phyloP scores from a whole-genome alignment of 768 basidiomycete species.

The Panellus pusillus region DNA sequence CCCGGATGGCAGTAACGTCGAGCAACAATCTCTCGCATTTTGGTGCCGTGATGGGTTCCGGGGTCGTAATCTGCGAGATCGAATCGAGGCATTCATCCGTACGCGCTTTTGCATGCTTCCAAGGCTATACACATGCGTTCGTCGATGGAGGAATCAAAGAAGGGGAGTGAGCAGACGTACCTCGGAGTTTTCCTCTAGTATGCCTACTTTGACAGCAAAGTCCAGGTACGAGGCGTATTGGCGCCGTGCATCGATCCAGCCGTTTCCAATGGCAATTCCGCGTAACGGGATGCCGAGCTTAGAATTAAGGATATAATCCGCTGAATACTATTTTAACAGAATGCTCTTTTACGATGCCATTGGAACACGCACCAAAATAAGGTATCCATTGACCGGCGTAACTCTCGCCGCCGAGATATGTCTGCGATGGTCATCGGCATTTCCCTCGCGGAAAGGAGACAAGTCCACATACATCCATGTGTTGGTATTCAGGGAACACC shows the following conservation, averaged over 20 bases:
- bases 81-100: slow-evolving; percentile 61
- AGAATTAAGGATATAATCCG: slow-evolving; percentile 71
- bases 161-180: slow-evolving; percentile 39
- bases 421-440: slow-evolving; percentile 49
- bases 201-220: slow-evolving; percentile 75
- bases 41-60: slow-evolving; percentile 54
- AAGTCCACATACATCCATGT: slow-evolving; percentile 68
- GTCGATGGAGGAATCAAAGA: slow-evolving; percentile 3
- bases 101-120: slow-evolving; percentile 54
- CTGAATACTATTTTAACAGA: slow-evolving; percentile 39
- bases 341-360: not conserved
- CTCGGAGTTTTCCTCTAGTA: slow-evolving; percentile 70
- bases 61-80: slow-evolving; percentile 43
- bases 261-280: slow-evolving; percentile 93
- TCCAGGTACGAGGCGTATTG: slow-evolving; percentile 93
- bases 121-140: slow-evolving; percentile 42
- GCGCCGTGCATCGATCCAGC: slow-evolving; percentile 89
- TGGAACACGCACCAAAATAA: slow-evolving; percentile 69
- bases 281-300: slow-evolving; percentile 60
- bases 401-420: slow-evolving; percentile 94
- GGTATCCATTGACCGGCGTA: slow-evolving; percentile 98
- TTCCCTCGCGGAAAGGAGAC: not conserved
- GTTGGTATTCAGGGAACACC: slow-evolving; percentile 86
- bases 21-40: slow-evolving; percentile 62
- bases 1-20: slow-evolving; percentile 40